Base-by-base conservation (phyloP, 2,329 filamentous ascomycete genomes). In the Fusarium neocosmosporiellum region DNA sequence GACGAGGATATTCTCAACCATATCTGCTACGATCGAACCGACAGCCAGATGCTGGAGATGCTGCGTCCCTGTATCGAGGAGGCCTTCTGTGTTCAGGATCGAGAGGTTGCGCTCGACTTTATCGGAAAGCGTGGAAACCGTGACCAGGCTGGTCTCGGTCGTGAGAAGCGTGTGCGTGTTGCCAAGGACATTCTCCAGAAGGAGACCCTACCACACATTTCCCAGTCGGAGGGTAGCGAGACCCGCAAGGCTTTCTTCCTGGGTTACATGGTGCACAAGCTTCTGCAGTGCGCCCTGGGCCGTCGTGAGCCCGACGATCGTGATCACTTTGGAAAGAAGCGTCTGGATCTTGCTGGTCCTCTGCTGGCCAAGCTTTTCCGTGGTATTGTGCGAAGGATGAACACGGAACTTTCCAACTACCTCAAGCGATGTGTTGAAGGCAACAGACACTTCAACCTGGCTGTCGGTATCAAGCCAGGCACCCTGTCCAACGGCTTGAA, bases 291-390 rank as follows among this genome's bases (percentile, higher is more conserved):
- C 80, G 94, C 95, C 63, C 88, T 99, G 55, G 97, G 96, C 59
- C 92, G 96, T 70, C 93, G 95, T 71, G 96, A 98, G 80, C 94
- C 95, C 29, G 96, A 99, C 79, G 96, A 99, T 80, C 94, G 96
- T 86, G 96, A 99, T 86, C 97, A 99, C 82, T 98, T 99, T 79
- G 96, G 96, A 78, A 98, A 98, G 89, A 99, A 99, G 88, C 93
- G 96, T 75, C 88, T 99, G 65, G 96, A 99, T 86, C 88, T 99
- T 78, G 96, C 96, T 65, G 96, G 96, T 72, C 96, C 96, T 34
- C 87, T 99, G 65, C 90, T 99, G 75, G 96, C 96, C n/a, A 97
- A 97, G 81, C 89, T 99, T 46, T 99, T 99, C 90, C 93, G 96
- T 70, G 92, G 92, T 69, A 92, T 98, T 68, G 96, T 98, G 81